phyloP scores from a whole-genome alignment of 2,329 filamentous ascomycete genomes.

The Penicillium sp. region DNA sequence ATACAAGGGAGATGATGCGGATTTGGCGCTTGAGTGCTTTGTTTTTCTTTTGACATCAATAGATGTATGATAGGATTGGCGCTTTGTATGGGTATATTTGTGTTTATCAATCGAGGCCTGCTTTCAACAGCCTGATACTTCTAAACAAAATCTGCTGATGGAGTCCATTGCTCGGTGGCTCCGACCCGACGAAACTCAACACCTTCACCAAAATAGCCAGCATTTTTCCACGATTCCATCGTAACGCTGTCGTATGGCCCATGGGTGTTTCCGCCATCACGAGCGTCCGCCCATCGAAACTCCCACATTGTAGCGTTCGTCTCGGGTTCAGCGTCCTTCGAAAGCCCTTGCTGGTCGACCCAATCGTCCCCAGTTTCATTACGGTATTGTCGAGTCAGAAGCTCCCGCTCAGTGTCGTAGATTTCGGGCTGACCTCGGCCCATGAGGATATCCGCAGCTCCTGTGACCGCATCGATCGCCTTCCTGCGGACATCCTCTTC shows the following conservation, averaged over 20 bases:
- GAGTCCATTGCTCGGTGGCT: constrained; percentile 51
- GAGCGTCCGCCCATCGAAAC: constrained; percentile 84
- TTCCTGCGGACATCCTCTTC: constrained; percentile 64
- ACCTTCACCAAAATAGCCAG: constrained; percentile 83
- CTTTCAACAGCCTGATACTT: constrained; percentile 6
- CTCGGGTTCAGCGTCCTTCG: constrained; percentile 28
- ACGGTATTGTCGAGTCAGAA: constrained; percentile 73
- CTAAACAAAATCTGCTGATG: constrained; percentile 49
- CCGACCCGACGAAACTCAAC: constrained; percentile 68
- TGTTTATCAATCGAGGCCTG: constrained; percentile 15
- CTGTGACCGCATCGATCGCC: constrained; percentile 76
- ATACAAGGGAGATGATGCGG: constrained; percentile 16
- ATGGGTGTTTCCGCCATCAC: constrained; percentile 71
- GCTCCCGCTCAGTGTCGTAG: constrained; percentile 81
- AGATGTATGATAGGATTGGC: constrained; percentile 37
- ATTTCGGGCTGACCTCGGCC: constrained; percentile 80
- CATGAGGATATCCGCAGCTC: constrained; percentile 80
- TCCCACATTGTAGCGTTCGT: constrained; percentile 61
- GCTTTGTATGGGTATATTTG: constrained; percentile 26
- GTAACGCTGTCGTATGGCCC: constrained; percentile 79
- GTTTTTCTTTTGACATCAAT: constrained; percentile 24
- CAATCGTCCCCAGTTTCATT: constrained; percentile 84
- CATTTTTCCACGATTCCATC: constrained; percentile 87
- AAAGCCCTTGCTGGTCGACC: constrained; percentile 47
- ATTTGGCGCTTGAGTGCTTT: constrained; percentile 14